These are phyloP conservation scores for Fraxinus platypoda DNA, from an alignment of 305 asterid species.

Conservation along the genomic window DNA sequence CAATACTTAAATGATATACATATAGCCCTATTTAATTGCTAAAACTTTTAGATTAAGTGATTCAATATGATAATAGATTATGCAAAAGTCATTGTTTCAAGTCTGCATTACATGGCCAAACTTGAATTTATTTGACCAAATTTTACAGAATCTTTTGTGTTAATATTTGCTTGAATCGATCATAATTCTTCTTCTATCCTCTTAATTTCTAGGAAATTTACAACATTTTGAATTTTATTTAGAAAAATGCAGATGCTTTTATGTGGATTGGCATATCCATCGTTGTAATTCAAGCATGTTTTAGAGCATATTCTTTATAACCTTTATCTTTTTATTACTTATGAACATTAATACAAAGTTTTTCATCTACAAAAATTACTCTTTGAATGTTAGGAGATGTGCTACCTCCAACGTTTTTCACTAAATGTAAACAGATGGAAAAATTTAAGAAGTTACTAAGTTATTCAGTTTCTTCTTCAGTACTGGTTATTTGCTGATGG, in stretches of 20 bases:
- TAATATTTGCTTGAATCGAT: too few relatives aligned
- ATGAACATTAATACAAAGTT: neutral
- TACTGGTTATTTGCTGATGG: constrained; percentile 1
- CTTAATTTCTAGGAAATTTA: too few relatives aligned
- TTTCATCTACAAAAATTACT: too few relatives aligned
- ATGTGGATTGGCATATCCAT: constrained; percentile 63
- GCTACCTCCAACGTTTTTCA: neutral
- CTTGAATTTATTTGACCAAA: too few relatives aligned
- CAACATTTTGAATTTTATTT: constrained; percentile 29
- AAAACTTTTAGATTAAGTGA: too few relatives aligned
- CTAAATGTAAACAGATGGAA: neutral
- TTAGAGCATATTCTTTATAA: constrained; percentile 14
- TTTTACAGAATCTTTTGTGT: too few relatives aligned
- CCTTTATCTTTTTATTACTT: neutral
- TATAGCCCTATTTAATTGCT: too few relatives aligned
- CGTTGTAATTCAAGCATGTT: constrained; percentile 62
- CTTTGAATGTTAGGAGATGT: neutral
- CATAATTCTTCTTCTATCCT: too few relatives aligned
- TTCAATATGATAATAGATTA: too few relatives aligned
- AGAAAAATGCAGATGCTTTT: constrained; percentile 56
- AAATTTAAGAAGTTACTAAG: neutral
- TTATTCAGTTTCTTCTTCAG: constrained; percentile 6
- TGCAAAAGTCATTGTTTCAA: too few relatives aligned
- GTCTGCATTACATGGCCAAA: too few relatives aligned
- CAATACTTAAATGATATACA: too few relatives aligned